Percentiles rank a stretch among this genome's conserved stretches.
These are phyloP conservation scores for Helotiales sp. DNA, from an alignment of 2,329 filamentous ascomycete genomes.

Conservation along the genomic window DNA sequence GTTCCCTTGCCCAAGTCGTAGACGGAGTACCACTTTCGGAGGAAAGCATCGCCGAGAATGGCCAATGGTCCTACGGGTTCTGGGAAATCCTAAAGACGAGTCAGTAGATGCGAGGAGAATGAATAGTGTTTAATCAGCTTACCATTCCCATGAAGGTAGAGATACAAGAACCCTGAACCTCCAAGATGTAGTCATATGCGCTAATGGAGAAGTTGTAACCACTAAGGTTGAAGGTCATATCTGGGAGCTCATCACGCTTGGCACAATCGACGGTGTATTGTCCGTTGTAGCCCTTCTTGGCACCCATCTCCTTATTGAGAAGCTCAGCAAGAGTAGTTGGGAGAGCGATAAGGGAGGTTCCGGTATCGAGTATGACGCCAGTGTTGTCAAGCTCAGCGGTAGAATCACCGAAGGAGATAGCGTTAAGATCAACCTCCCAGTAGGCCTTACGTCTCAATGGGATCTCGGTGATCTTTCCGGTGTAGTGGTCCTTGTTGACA, in stretches of 20 bases:
- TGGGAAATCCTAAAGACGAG: slow-evolving; percentile 70
- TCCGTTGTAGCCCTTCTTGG: slow-evolving; percentile 96
- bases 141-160: slow-evolving; percentile 97
- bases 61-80: slow-evolving; percentile 87
- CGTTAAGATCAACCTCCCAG: slow-evolving; percentile 97
- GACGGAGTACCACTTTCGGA: slow-evolving; percentile 89
- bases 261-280: slow-evolving; percentile 93
- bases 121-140: slow-evolving; percentile 48
- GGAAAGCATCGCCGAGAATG: slow-evolving; percentile 87
- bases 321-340: slow-evolving; percentile 90
- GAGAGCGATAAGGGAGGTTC: slow-evolving; percentile 95
- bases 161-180: slow-evolving; percentile 93
- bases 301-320: slow-evolving; percentile 95
- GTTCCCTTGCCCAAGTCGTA: slow-evolving; percentile 90
- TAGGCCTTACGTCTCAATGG: slow-evolving; percentile 98
- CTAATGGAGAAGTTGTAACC: slow-evolving; percentile 92
- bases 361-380: slow-evolving; percentile 96
- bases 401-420: slow-evolving; percentile 84
- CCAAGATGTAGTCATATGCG: slow-evolving; percentile 90
- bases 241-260: slow-evolving; percentile 80
- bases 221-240: slow-evolving; percentile 85
- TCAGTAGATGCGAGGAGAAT: slow-evolving; percentile 63
- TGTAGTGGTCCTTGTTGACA: slow-evolving; percentile 76
- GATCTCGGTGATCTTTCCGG: slow-evolving; percentile 87
- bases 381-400: slow-evolving; percentile 90